These are phyloP conservation scores for Hyaloperonospora brassicae DNA, from an alignment of 352 stramenopile genomes.

Conservation along the genomic window DNA sequence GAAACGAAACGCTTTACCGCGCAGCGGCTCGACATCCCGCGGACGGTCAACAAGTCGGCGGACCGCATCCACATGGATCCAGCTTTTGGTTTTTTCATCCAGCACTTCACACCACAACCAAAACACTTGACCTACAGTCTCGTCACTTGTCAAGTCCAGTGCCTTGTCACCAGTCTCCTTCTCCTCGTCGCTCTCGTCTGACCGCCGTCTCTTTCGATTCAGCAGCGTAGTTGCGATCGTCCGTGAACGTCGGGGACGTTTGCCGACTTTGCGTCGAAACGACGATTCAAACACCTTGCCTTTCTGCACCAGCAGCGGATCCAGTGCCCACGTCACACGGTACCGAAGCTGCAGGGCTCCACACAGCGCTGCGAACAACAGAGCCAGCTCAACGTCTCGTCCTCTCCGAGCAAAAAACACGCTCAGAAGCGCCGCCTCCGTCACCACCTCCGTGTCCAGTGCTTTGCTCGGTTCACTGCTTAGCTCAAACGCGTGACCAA, in stretches of 20 bases:
- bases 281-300: constrained; percentile 39
- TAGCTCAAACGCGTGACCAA: constrained; percentile 39
- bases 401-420: constrained; percentile 46
- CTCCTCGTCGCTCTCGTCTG: constrained; percentile 8
- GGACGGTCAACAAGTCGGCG: constrained; percentile 39
- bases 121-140: constrained; percentile 14
- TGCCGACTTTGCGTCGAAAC: constrained; percentile 19
- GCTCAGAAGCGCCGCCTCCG: constrained; percentile 41
- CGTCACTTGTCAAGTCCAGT: constrained; percentile 3
- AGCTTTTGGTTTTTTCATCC: constrained; percentile 37
- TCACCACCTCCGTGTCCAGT: constrained; percentile 21
- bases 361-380: constrained; percentile 63
- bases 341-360: constrained; percentile 42
- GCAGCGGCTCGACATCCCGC: constrained; percentile 39
- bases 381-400: constrained; percentile 34
- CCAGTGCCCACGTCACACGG: constrained; percentile 42
- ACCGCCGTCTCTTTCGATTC: constrained; percentile 10
- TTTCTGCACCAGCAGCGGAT: constrained; percentile 43
- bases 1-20: constrained; percentile 41
- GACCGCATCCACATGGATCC: constrained; percentile 55
- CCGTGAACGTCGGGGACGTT: constrained; percentile 11
- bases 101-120: constrained; percentile 71
- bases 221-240: constrained; percentile 11
- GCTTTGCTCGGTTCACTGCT: constrained; percentile 8
- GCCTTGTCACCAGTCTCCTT: constrained; percentile 13